Percentiles rank a stretch among this genome's conserved stretches.
phyloP scores from a whole-genome alignment of 2,329 filamentous ascomycete species.

The Saccharata proteae region DNA sequence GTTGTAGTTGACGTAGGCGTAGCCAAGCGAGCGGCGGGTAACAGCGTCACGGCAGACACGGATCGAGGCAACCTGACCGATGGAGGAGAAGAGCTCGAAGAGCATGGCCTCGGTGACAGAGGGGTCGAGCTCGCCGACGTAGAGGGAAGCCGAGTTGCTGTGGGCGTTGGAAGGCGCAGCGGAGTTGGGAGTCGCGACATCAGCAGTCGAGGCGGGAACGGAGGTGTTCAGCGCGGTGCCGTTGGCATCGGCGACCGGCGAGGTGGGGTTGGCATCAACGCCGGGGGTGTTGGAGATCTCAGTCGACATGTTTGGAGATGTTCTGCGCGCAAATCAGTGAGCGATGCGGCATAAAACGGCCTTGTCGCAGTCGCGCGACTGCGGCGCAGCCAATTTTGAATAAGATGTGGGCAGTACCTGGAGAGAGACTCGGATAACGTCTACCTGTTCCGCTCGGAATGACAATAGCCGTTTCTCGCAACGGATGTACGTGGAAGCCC shows the following conservation, averaged over 20 bases:
- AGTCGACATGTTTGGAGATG: constrained; percentile 23
- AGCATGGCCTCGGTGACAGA: constrained; percentile 99
- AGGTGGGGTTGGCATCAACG: constrained; percentile 60
- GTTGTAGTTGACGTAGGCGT: constrained; percentile 99
- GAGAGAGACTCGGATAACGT: no score
- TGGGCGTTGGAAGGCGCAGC: constrained; percentile 59
- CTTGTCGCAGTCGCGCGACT: constrained; percentile 5
- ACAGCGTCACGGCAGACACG: constrained; percentile 99
- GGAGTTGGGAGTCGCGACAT: constrained; percentile 60
- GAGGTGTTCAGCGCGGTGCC: constrained; percentile 59
- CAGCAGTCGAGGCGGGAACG: constrained; percentile 52
- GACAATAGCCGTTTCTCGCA: no score
- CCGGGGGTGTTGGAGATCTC: constrained; percentile 38
- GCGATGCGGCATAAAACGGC: constrained; percentile 2
- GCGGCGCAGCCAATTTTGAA: constrained; percentile 6
- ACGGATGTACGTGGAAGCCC: no score
- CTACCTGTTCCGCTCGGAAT: no score
- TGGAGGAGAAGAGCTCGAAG: constrained; percentile 99
- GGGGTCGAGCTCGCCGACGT: constrained; percentile 95
- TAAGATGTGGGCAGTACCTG: no score
- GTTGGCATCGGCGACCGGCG: constrained; percentile 54
- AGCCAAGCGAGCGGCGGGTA: constrained; percentile 94
- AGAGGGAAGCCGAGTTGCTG: constrained; percentile 93
- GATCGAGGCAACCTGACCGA: constrained; percentile 96
- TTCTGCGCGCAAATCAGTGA: constrained; percentile 14